These are phyloP conservation scores for Trichoderma sp. DNA, from an alignment of 2,329 filamentous ascomycete species.

Conservation along the genomic window DNA sequence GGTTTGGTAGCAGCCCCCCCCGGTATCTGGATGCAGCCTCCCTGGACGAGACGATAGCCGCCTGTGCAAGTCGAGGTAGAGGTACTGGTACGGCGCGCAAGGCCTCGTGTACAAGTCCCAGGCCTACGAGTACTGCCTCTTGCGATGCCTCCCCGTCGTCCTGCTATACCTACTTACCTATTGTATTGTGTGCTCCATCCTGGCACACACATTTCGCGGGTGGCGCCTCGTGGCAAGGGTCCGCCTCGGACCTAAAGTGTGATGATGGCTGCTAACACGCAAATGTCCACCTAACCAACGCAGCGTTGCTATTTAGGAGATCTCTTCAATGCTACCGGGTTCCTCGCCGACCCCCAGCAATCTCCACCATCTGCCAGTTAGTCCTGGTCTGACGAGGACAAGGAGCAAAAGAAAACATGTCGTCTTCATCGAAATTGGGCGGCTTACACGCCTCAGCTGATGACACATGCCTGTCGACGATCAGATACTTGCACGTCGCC, in stretches of 20 bases:
- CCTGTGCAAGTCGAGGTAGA: background rate
- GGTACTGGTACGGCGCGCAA: background rate
- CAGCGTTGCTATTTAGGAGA: conserved; percentile 8
- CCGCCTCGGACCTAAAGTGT: conserved; percentile 3
- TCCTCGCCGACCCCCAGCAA: background rate
- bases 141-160: background rate
- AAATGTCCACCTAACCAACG: background rate
- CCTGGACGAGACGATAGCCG: background rate
- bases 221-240: conserved; percentile 19
- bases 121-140: background rate
- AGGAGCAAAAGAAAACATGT: background rate
- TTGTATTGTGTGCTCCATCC: background rate
- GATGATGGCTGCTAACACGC: conserved; percentile 5
- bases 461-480: background rate
- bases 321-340: conserved; percentile 17
- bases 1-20: background rate
- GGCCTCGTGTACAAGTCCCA: background rate
- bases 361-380: conserved; percentile 8
- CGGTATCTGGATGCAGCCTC: conserved; percentile 20
- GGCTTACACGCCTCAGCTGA: conserved; percentile 14
- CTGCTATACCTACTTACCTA: background rate
- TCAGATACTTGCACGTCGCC: background rate
- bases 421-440: background rate
- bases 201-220: background rate
- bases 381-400: background rate